Base-by-base conservation (phyloP, 2,329 filamentous ascomycete species). In the Exophiala phaeomuriformis region DNA sequence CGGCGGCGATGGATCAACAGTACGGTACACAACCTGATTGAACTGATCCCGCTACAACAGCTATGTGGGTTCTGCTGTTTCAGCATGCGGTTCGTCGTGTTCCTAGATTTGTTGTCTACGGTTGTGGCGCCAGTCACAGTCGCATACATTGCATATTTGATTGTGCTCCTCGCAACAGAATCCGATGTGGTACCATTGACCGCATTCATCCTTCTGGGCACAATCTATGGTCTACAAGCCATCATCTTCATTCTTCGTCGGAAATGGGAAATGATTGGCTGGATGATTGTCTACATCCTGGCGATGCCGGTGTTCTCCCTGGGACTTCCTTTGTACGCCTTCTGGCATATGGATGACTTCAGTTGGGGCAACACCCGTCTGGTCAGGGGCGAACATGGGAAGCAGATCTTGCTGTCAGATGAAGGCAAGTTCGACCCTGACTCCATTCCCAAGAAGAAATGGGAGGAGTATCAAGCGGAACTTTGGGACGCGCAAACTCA, bases 331-430 rank as follows among this genome's bases (percentile, higher is more conserved):
- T 75, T 98, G 30, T 97, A 97, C 70, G 80, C 91, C 47, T 98
- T 98, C 80, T 98, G 93, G 93, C 82, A 96, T 74, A 97, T 97
- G 93, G 93, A 98, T 71, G 93, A 98, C 73, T 98, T 98, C 81
- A 88, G 86, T 65, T 98, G 93, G 93, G 93, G 93, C 72, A 98
- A 96, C 72, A 98, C 93, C 39, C 91, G 93, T 82, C 82, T 98
- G 53, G 90, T 98, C 60, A 93, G 88, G 5, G 93, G 93, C 68
- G 93, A 98, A 69, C 85, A 85, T 70, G 93, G 93, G 60, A 85
- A 89, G 69, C 91, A 96, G 77, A 76, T 97, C 58, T 82, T 98
- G 63, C 85, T 98, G 61, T 88, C 90, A 1, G 93, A 98, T 69
- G 93, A 98, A 74, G 93, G 93, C 75, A 96, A 95, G 71, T 98